phyloP scores from a whole-genome alignment of 83 land plant genomes.

The Diphasiastrum complanatum region DNA sequence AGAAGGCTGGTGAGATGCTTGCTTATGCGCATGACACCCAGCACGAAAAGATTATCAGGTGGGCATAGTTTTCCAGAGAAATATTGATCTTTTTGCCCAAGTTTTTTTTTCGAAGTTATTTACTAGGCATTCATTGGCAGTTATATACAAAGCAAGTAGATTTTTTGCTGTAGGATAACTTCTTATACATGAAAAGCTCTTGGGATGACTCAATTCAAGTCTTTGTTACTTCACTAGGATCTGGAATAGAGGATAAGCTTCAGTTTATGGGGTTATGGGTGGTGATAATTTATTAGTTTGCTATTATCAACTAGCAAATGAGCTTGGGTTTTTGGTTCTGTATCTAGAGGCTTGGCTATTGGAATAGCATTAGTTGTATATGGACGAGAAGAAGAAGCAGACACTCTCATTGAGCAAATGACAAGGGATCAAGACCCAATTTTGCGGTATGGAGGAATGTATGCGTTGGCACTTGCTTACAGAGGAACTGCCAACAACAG shows the following conservation, averaged over 20 bases:
- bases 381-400: slow-evolving; percentile 97
- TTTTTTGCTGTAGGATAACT: neutral
- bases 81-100: neutral
- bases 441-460: slow-evolving; percentile 98
- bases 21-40: slow-evolving; percentile 97
- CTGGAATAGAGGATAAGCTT: too few relatives aligned
- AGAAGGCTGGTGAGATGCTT: slow-evolving; percentile 97
- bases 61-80: neutral
- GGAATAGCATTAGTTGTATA: slow-evolving; percentile 94
- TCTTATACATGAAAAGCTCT: neutral
- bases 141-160: neutral
- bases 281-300: too few relatives aligned
- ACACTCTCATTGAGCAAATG: slow-evolving; percentile 94
- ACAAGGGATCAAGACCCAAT: slow-evolving; percentile 97
- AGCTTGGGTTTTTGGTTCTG: neutral
- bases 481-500: slow-evolving; percentile 94
- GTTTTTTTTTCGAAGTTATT: too few relatives aligned
- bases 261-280: too few relatives aligned
- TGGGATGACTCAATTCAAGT: too few relatives aligned
- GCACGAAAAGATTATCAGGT: slow-evolving; percentile 96
- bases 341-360: slow-evolving; percentile 68
- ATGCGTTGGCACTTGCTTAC: slow-evolving; percentile 92
- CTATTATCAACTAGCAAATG: neutral
- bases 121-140: too few relatives aligned
- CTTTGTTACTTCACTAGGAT: too few relatives aligned